Evolutionary conservation across 2,329 filamentous ascomycete species (phyloP), one percentile per base, ranked within the genome.

Genomic region (Sclerotiophoma versabilis): DNA sequence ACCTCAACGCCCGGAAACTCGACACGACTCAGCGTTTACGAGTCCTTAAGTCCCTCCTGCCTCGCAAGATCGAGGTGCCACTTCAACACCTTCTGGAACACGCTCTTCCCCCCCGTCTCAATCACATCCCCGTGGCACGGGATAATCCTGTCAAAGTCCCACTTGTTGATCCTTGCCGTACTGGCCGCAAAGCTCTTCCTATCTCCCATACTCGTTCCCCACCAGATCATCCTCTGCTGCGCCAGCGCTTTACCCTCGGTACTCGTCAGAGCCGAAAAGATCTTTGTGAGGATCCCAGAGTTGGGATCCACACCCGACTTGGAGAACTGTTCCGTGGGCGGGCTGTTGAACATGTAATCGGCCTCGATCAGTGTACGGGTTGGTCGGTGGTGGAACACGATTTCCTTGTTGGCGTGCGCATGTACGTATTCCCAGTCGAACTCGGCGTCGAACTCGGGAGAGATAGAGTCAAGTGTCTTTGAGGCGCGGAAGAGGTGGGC

Each of bases 51-150:
- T 2, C 44, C 54, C 39, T 57, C 49, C 54, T 69, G 63, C 59
- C 63, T 68, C 27, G 64, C 57, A 34, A 65, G 43, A 22, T 84
- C 78, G 69, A 96, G 72, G 78, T 96, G 90, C 92, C 93, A 97
- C 66, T 84, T 83, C 76, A 96, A 91, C 11, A 96, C 81, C 74
- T 90, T 91, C 66, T 83, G 79, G 62, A 93, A 96, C 14, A 90
- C 80, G 10, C 83, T 83, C 81, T 96, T 96, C 9, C 84, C 92
- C 3, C 81, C 84, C 1, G 72, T 83, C 73, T 95, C 88, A 62
- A 98, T 87, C 14, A 90, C 87, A 77, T 99, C 95, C 8, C 95
- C 95, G 76, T 99, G 95, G 73, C 93, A 98, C 0, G 93, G 92
- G 55, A 99, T 87, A 44, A 98, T 81, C 32, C 87, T 87, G 60